Evolutionary conservation across 192 early-diverging fungal species (phyloP), one percentile per base, ranked within the genome.

Genomic region (Podila epigama): DNA sequence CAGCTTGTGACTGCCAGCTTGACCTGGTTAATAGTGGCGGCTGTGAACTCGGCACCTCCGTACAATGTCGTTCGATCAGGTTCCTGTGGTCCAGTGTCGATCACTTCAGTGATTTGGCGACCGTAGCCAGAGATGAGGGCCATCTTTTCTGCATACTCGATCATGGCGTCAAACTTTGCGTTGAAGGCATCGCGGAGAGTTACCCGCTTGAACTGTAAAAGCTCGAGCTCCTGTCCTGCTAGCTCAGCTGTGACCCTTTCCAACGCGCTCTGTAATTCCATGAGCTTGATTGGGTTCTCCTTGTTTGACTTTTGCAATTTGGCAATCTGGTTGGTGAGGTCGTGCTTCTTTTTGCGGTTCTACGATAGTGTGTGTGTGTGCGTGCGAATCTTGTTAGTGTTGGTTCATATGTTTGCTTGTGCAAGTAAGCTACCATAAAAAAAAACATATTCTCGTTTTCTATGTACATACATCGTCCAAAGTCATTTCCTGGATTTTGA

Each of bases 41-140:
- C 73, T 32, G 73, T 77, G 33, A 68, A 77, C 40, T 77, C 73
- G 42, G 73, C 53, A n/a, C 73, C 73, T 29, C 56, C 50, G 55
- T 77, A 77, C 8, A 77, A 56, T 2, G 61, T 52, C 8, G 73
- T 27, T 36, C 56, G 51, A n/a, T 67, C 32, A 44, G 60, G 60
- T 5, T 58, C 54, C 34, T 77, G 73, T 27, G 65, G 73, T 22
- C 66, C 66, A 7, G 61, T 62, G 36, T 77, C 73, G 35, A 77
- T 77, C 16, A 68, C 73, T 13, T 77, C 68, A 37, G 73, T 77
- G 20, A 77, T 77, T 37, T 77, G 73, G 20, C 70, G 60, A n/a
- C 81, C 81, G 64, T 71, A 83, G 9, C 77, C 81, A 27, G 71
- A 60, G 52, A 83, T 80, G 36, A 83, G 68, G 25, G 81, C 77